Evolutionary conservation across 345 rosid species (phyloP), one percentile per base, ranked within the genome.

Genomic region (Murraya paniculata): DNA sequence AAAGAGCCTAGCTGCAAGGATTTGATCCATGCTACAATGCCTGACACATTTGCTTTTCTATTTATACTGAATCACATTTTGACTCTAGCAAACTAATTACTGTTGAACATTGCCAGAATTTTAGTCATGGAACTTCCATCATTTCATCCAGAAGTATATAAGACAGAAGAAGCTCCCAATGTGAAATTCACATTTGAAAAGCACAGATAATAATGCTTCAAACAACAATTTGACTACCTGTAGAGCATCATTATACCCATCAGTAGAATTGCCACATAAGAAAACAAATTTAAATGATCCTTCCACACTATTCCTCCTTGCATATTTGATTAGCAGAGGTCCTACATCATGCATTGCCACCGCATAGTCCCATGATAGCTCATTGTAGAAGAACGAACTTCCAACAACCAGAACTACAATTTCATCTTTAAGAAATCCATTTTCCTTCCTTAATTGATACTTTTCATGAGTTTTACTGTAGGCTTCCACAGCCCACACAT

Each of bases 401-500:
- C 98, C 99, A 77, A 94, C 90, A 81, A 94, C 91, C 76, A 90
- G 62, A 84, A 92, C 89, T 82, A 96, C 80, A 86, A 92, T 76
- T 82, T 96, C 97, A 81, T 90, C 91, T 81, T 78, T 72, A 48
- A 69, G 81, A 81, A 88, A 87, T 69, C 91, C 98, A 82, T 90
- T 80, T 66, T 74, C 80, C 79, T 83, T 84, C 85, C 98, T 90
- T 76, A 91, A 66, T 36, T 85, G 89, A 84, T 84, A 81, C 83
- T 88, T 96, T 78, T 82, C 75, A 78, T 91, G 89, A 64, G 84
- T 83, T 82, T 84, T 89, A 68, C 82, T 74, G 79, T 88, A 96
- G 79, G 82, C 87, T 85, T 92, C 97, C 75, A 95, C 95, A 81
- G 92, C 89, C 98, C 99, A 96, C 65, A 92, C 94, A 84, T 96